A percentile compares a stretch with the other conserved stretches of the same genome.
Evolutionary conservation across 805 yeast species (phyloP).

Genomic region (Pichia membranifaciens): DNA sequence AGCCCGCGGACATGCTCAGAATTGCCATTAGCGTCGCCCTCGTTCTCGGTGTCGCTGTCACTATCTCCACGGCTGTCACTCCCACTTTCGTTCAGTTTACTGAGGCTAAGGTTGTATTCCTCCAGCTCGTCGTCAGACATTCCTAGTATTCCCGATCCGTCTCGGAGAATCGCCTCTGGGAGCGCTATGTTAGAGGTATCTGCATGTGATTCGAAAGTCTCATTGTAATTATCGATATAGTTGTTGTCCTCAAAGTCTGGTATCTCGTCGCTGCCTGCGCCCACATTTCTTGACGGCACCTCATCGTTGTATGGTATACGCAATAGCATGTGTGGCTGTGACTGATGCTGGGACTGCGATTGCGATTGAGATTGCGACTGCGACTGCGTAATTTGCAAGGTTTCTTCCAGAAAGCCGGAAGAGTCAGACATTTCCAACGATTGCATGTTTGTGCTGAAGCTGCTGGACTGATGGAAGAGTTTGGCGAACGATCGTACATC

Average conservation of each 20-base stretch:
- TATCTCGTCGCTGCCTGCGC: not conserved
- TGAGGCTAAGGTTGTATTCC: conserved; percentile 5
- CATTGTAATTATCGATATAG: not conserved
- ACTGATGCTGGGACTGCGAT: not conserved
- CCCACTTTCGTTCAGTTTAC: not conserved
- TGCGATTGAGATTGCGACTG: conserved; percentile 12
- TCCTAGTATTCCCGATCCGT: conserved; percentile 13
- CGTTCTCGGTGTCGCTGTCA: not conserved
- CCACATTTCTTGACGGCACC: not conserved
- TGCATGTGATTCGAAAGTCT: conserved; percentile 14
- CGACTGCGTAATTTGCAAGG: conserved; percentile 10
- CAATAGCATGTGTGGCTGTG: not conserved
- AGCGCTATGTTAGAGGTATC: conserved; percentile 30
- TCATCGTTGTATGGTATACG: not conserved
- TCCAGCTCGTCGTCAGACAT: conserved; percentile 3
- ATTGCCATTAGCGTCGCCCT: not conserved
- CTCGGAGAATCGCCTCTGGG: conserved; percentile 31
- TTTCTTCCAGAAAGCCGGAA: conserved; percentile 3
- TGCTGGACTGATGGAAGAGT: conserved; percentile 5
- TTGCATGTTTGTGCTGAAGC: not conserved
- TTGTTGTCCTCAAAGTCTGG: not conserved
- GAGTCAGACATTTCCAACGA: not conserved
- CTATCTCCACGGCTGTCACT: not conserved
- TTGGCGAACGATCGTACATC: conserved; percentile 9
- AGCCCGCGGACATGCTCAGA: conserved; percentile 4